Base-by-base conservation (phyloP, 192 early-diverging fungal genomes). In the Phycomyces blakesleeanus region DNA sequence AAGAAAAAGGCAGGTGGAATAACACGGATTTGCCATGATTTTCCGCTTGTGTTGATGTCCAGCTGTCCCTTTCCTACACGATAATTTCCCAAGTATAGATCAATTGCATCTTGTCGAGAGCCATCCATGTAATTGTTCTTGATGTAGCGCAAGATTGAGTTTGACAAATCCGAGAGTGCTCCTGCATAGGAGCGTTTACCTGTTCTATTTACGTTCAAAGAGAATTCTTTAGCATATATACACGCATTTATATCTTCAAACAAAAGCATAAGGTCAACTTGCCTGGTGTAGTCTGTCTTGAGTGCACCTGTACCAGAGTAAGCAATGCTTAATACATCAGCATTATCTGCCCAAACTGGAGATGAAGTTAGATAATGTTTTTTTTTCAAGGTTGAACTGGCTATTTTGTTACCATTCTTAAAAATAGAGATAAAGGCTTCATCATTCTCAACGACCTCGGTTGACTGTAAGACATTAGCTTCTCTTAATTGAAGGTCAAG, bases 101-200 rank as follows among this genome's bases (percentile, higher is more conserved):
- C 93, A 55, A 87, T 89, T 16, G 85, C 87, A 69, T 98, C 95
- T 85, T 98, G 97, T 51, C 93, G 80, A 21, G 77, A 66, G 61
- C 97, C 97, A 69, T 98, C 97, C 65, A 89, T 72, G 71, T 89
- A 98, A 81, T 97, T 96, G 72, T 95, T 95, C 57, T 90, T 91
- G 57, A 97, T 61, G 66, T 98, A 98, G 56, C 95, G 84, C 59
- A 88, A 77, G 16, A 90, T 63, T 9, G 89, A 91, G 63, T 94
- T 94, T 26, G 79, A 72, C 38, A 86, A 76, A 74, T 97, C 97
- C 61, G 87, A 78, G 26, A 93, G 51, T 14, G 86, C 86, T 7
- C 97, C 97, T 39, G 64, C 24, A 51, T 83, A 85, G 14, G 90
- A 91, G 42, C 97, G 83, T 76, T 89, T 89, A 14, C 94, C 95